Evolutionary conservation across 192 early-diverging fungal species (phyloP).

Genomic region (Backusella macrospora): DNA sequence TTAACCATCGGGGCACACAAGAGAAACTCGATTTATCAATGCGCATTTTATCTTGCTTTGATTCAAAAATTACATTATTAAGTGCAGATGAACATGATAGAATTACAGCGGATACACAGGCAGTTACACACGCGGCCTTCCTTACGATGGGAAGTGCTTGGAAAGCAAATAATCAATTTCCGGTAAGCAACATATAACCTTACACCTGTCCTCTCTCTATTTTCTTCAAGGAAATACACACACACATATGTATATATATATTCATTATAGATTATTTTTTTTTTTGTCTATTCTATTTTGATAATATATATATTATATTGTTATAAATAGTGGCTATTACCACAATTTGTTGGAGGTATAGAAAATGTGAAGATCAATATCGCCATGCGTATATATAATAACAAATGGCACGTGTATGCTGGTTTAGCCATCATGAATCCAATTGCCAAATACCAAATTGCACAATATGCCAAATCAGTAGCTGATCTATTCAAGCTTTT

Average conservation of each 20-base stretch:
- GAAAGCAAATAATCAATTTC: slow-evolving; percentile 79
- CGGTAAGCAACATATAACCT: slow-evolving; percentile 50
- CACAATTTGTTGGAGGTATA: slow-evolving; percentile 88
- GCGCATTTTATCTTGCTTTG: slow-evolving; percentile 70
- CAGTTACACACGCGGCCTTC: slow-evolving; percentile 94
- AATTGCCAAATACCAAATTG: slow-evolving; percentile 80
- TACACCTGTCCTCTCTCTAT: background rate
- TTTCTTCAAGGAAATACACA: no score
- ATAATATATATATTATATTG: background rate
- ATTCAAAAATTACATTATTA: slow-evolving; percentile 81
- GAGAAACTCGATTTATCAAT: slow-evolving; percentile 63
- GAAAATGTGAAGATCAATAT: slow-evolving; percentile 96
- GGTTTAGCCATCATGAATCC: slow-evolving; percentile 96
- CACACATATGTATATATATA: no score
- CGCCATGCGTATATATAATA: slow-evolving; percentile 88
- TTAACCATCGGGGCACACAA: slow-evolving; percentile 72
- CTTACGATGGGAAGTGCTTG: slow-evolving; percentile 93
- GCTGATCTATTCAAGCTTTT: slow-evolving; percentile 92
- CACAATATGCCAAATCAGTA: slow-evolving; percentile 87
- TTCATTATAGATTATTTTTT: background rate
- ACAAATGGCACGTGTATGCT: slow-evolving; percentile 97
- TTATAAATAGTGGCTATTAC: slow-evolving; percentile 75
- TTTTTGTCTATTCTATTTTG: background rate
- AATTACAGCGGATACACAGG: slow-evolving; percentile 97
- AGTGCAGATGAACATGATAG: slow-evolving; percentile 86